phyloP scores from a whole-genome alignment of 2,329 filamentous ascomycete genomes.

The Rhynchosporium agropyri region DNA sequence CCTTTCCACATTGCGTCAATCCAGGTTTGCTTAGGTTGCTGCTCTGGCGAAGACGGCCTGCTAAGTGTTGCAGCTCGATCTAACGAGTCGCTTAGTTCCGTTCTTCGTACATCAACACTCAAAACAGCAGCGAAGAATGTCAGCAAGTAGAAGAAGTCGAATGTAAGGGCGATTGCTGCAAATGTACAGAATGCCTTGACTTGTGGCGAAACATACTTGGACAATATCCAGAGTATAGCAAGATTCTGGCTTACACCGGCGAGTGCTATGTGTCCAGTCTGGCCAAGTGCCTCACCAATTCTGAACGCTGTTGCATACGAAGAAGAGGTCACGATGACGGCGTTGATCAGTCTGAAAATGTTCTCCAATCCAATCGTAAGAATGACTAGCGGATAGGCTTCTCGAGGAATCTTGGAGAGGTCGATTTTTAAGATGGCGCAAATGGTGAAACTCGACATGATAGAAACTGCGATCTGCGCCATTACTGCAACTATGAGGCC shows the following conservation, averaged over 20 bases:
- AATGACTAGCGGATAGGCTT: slow-evolving; percentile 76
- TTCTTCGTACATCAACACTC: slow-evolving; percentile 75
- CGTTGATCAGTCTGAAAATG: slow-evolving; percentile 76
- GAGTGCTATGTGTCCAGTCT: slow-evolving; percentile 70
- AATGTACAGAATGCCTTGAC: slow-evolving; percentile 78
- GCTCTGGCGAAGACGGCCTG: slow-evolving; percentile 32
- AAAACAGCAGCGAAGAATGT: slow-evolving; percentile 81
- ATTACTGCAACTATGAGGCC: slow-evolving; percentile 73
- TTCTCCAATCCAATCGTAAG: slow-evolving; percentile 76
- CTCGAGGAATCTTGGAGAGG: slow-evolving; percentile 72
- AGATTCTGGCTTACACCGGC: slow-evolving; percentile 71
- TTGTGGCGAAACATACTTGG: slow-evolving; percentile 67
- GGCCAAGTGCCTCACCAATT: slow-evolving; percentile 73
- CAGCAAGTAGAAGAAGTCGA: slow-evolving; percentile 77
- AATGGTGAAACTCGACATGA: slow-evolving; percentile 78
- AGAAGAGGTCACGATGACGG: slow-evolving; percentile 70
- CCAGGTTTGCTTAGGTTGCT: slow-evolving; percentile 53
- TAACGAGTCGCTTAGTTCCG: slow-evolving; percentile 74
- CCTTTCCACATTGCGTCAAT: slow-evolving; percentile 63
- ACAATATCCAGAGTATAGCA: slow-evolving; percentile 65
- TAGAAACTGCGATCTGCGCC: slow-evolving; percentile 70
- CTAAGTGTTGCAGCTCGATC: slow-evolving; percentile 51
- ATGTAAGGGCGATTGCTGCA: slow-evolving; percentile 71
- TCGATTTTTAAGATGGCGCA: slow-evolving; percentile 77
- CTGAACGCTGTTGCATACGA: slow-evolving; percentile 69